Base-by-base conservation (phyloP, 768 basidiomycete genomes). In the Amanita polypyramis region DNA sequence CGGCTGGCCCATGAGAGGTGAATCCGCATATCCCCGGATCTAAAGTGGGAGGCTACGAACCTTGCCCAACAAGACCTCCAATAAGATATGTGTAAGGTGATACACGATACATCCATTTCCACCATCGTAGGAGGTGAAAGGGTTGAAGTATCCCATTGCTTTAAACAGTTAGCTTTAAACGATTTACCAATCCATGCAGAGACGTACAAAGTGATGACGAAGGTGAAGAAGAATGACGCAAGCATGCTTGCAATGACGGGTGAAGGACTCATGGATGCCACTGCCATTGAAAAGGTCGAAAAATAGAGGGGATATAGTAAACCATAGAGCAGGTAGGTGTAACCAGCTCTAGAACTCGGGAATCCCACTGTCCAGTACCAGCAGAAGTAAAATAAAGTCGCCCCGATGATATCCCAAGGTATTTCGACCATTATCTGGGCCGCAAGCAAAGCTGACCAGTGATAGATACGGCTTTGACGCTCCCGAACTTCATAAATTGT, bases 291-390 rank as follows among this genome's bases (percentile, higher is more conserved):
- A 32, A 83, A 69, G 0, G 80, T 75, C 12, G 79, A 80, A 55
- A 77, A 85, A 54, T 79, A 87, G 1, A 79, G 38, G 3, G 82
- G 78, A 60, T 79, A 84, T 37, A 76, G 58, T 8, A 84, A 57
- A 0, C 70, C 74, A 19, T 74, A 62, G 45, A 77, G 64, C 5
- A 85, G 67, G 60, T 74, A 82, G 1, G 75, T 78, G 60, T 73
- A 82, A 2, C 70, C 82, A 1, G 66, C 79, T 34, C 81, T 67
- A 10, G 70, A 67, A 5, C 56, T 66, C 2, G 68, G 67, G 57
- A 79, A 79, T 1, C 79, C 82, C 19, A 84, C 78, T 1, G 81
- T 80, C 77, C 79, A 85, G 59, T 74, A 86, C 82, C 82, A 86
- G 58, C 77, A 81, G 15, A 80, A 56, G 67, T 78, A 86, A 68